Evolutionary conservation across 1,284 basidiomycete genomes (phyloP).

Genomic region (Cutaneotrichosporon cyanovorans): DNA sequence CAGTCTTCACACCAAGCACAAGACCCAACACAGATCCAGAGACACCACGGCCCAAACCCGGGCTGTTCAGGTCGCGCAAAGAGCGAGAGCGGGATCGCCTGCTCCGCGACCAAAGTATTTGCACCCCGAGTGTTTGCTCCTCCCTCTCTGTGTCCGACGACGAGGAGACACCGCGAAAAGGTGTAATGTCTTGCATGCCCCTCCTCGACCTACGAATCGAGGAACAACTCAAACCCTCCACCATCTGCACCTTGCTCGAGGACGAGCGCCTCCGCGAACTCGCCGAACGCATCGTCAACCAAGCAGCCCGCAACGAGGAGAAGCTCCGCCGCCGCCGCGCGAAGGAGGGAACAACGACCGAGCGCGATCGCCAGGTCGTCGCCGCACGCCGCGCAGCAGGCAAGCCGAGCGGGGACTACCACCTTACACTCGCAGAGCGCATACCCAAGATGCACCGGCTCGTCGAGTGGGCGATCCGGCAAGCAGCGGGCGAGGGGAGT

Average conservation of each 20-base stretch:
- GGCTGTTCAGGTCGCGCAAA: neutral
- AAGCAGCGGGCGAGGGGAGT: conserved; percentile 23
- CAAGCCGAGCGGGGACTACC: conserved; percentile 1
- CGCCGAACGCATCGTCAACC: conserved; percentile 25
- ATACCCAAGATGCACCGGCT: conserved; percentile 20
- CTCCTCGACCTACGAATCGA: neutral
- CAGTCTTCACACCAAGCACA: conserved; percentile 2
- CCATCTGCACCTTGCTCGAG: conserved; percentile 17
- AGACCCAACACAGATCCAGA: neutral
- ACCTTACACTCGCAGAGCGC: conserved; percentile 13
- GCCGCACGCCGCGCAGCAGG: conserved; percentile 6
- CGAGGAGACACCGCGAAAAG: neutral
- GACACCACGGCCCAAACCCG: neutral
- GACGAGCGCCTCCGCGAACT: conserved; percentile 19
- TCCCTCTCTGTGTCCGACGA: too few relatives aligned
- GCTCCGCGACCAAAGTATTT: too few relatives aligned
- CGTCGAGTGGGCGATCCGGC: conserved; percentile 23
- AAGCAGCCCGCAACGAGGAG: conserved; percentile 23
- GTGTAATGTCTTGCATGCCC: too few relatives aligned
- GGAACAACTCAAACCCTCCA: conserved; percentile 19
- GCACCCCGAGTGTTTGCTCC: too few relatives aligned
- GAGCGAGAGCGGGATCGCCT: conserved; percentile 1
- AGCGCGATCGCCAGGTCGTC: conserved; percentile 11
- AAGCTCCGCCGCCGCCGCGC: conserved; percentile 22
- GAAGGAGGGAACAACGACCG: conserved; percentile 17